Evolutionary conservation across 495 filamentous ascomycete genomes (phyloP).

Genomic region (Trichocladium uniseriatum): DNA sequence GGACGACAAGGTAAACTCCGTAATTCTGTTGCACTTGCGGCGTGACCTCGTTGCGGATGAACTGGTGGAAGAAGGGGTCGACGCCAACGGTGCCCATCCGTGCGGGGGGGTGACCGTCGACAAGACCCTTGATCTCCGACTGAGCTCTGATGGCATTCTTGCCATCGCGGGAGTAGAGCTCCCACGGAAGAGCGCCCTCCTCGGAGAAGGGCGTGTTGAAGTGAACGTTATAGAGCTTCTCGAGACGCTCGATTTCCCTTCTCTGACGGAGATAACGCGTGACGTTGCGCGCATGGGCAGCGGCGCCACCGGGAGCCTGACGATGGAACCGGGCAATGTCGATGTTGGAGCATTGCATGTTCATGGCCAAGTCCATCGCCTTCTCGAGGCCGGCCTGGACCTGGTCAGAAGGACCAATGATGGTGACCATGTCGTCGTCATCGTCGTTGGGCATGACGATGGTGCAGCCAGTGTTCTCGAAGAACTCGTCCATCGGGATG

Average conservation of each 20-base stretch:
- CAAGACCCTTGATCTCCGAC: constrained; percentile 68
- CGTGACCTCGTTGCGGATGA: constrained; percentile 55
- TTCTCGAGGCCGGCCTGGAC: constrained; percentile 66
- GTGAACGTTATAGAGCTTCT: constrained; percentile 65
- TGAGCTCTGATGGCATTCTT: constrained; percentile 76
- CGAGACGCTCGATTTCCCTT: constrained; percentile 66
- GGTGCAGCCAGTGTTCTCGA: constrained; percentile 81
- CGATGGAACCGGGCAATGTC: constrained; percentile 69
- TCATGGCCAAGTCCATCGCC: constrained; percentile 70
- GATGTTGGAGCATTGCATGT: constrained; percentile 68
- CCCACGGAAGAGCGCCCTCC: constrained; percentile 61
- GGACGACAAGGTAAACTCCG: constrained; percentile 71
- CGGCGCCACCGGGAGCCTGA: constrained; percentile 59
- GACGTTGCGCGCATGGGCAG: constrained; percentile 70
- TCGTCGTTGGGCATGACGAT: constrained; percentile 66
- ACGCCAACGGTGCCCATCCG: constrained; percentile 59
- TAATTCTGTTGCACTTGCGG: constrained; percentile 58
- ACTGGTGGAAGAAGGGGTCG: constrained; percentile 79
- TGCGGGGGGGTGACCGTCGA: constrained; percentile 70
- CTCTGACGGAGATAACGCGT: constrained; percentile 74
- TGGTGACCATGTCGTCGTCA: constrained; percentile 71
- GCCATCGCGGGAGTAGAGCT: constrained; percentile 73
- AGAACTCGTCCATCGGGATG: constrained; percentile 70
- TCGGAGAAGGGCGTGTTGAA: constrained; percentile 63
- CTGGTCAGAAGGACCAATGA: constrained; percentile 68